Base-by-base conservation (phyloP, 306 rosid genomes). In the Castanospermum australe region DNA sequence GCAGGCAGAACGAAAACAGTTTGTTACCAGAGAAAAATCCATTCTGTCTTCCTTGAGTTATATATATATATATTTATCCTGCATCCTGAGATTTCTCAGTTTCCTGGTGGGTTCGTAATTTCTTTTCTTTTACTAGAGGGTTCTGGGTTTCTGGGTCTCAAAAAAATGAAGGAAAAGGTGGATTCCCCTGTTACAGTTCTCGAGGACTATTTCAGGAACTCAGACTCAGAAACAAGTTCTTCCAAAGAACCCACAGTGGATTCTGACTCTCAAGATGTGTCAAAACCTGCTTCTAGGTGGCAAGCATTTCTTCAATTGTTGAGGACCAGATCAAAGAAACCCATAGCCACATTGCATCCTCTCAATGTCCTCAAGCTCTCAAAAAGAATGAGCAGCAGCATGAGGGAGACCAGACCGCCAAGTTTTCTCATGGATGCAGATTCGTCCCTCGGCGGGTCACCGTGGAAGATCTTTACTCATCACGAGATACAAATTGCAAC, bases 201-300 rank as follows among this genome's bases (percentile, higher is more conserved):
- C 11, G 97, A 93, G 84, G 99, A 93, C 82, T 96, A 90, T 71
- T 90, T 96, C 44, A 86, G 79, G 77, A 91, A 97, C 82, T 88
- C 98, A 17, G 97, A 90, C 62, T 89, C 94, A 14, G 98, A 93
- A 86, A 67, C 94, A 54, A 85, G 93, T 79, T 84, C 91, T 44
- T 90, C 93, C 0, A 90, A 86, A 75, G 97, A 87, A 12, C 84
- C 86, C 67, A 11, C 55, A 28, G 6, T 32, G 42, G 81, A 73
- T 55, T 79, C 84, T 45, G 92, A 82, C 24, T 75, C 36, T 61
- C 59, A 65, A 8, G 84, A 83, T 1, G 76, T 56, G 69, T 82
- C 89, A 32, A 93, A 87, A 80, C 65, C 50, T 28, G 12, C 48
- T 64, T 86, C 94, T 21, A 74, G 65, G 50, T 90, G 97, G 97